Evolutionary conservation across 129 eudicot species (phyloP).

Genomic region (Gnaphalium uliginosum): DNA sequence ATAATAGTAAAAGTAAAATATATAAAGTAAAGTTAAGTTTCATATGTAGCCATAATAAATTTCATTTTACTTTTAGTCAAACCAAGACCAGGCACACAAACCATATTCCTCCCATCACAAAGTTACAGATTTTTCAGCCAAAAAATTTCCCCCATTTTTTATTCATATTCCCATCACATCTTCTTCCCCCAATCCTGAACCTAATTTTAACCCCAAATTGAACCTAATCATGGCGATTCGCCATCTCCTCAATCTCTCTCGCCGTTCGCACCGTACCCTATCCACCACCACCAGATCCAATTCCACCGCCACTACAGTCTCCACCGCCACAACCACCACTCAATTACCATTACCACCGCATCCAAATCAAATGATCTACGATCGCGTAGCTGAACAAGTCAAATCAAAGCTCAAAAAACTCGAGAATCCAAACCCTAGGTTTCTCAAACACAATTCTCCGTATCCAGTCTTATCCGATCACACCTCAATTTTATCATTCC

Average conservation of each 20-base stretch:
- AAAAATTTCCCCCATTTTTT: background rate
- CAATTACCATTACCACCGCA: conserved; percentile 56
- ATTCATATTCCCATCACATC: background rate
- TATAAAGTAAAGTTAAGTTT: too few species aligned
- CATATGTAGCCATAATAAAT: too few species aligned
- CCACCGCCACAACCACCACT: conserved; percentile 22
- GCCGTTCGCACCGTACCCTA: conserved; percentile 48
- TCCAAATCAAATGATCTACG: conserved; percentile 74
- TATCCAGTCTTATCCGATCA: conserved; percentile 55
- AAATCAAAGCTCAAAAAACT: conserved; percentile 61
- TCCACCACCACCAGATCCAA: conserved; percentile 42
- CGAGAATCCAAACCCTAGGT: conserved; percentile 63
- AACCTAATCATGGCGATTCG: conserved; percentile 67
- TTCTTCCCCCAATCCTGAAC: conserved; percentile 8
- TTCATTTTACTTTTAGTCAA: background rate
- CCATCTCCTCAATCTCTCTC: conserved; percentile 62
- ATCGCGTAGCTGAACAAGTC: conserved; percentile 63
- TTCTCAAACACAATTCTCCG: conserved; percentile 64
- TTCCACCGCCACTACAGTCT: conserved; percentile 36
- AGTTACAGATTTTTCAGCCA: background rate
- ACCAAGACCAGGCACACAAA: background rate
- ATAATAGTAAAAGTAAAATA: too few species aligned
- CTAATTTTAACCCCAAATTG: conserved; percentile 10
- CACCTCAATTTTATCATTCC: conserved; percentile 64
- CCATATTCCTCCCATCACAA: background rate